These are phyloP conservation scores for Camelina sativa DNA, from an alignment of 345 rosid genomes.

Conservation along the genomic window DNA sequence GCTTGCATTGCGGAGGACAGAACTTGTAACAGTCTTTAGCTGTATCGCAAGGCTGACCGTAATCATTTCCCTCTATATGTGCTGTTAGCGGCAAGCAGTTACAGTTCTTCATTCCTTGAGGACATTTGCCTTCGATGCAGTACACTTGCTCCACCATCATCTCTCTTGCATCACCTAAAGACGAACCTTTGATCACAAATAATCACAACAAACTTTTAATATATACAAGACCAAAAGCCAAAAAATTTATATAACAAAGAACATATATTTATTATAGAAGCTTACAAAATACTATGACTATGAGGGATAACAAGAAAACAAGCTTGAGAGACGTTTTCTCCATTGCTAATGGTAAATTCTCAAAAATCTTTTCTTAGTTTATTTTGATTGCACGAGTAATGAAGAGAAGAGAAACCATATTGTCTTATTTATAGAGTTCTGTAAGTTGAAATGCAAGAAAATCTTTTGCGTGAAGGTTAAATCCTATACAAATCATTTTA, in stretches of 20 bases:
- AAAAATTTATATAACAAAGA: not conserved
- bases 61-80: not conserved
- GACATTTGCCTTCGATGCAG: slow-evolving; percentile 1
- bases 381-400: not conserved
- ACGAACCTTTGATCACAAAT: slow-evolving; percentile 28
- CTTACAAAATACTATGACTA: slow-evolving; percentile 13
- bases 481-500: not conserved
- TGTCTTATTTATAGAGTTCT: slow-evolving; percentile 9
- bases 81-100: not conserved
- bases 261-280: not conserved
- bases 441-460: not conserved
- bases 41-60: not conserved
- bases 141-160: slow-evolving; percentile 13
- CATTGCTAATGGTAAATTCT: slow-evolving; percentile 11
- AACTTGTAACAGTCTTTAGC: not conserved
- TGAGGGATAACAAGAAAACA: not conserved
- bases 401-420: not conserved
- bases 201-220: slow-evolving; percentile 7
- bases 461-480: not conserved
- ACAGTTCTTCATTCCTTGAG: slow-evolving; percentile 11
- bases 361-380: not conserved
- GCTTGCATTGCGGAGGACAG: slow-evolving; percentile 13
- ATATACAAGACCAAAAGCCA: not conserved
- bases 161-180: slow-evolving; percentile 31
- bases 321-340: slow-evolving; percentile 23